These are phyloP conservation scores for Phytophthora fragariae DNA, from an alignment of 352 stramenopile genomes.

Conservation along the genomic window DNA sequence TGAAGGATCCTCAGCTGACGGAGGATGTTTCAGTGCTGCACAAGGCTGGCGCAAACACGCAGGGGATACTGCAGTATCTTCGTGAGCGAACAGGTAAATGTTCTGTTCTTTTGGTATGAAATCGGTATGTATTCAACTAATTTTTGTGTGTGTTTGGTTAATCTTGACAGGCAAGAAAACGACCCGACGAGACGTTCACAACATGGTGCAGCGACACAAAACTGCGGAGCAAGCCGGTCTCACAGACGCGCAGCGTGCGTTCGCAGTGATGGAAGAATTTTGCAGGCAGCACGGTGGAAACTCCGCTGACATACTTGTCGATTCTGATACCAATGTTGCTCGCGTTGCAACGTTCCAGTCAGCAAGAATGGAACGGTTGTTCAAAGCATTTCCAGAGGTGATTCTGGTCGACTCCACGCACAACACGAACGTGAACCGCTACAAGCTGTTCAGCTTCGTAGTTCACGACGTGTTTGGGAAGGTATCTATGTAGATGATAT, in stretches of 20 bases:
- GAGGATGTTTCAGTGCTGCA: not conserved
- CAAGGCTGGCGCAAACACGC: constrained; percentile 4
- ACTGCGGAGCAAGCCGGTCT: not conserved
- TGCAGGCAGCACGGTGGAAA: constrained; percentile 1
- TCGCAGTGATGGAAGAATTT: constrained; percentile 14
- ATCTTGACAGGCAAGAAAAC: constrained; percentile 7
- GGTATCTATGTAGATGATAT: not conserved
- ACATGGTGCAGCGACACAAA: constrained; percentile 12
- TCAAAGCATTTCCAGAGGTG: constrained; percentile 13
- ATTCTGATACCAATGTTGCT: not conserved
- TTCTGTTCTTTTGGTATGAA: not conserved
- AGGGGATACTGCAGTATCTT: not conserved
- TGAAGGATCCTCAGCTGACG: not conserved
- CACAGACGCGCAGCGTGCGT: constrained; percentile 5
- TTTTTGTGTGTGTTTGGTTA: not conserved
- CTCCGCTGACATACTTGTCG: not conserved
- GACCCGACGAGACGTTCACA: constrained; percentile 14
- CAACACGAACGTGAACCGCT: constrained; percentile 23
- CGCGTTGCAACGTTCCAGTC: constrained; percentile 12
- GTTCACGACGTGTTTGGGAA: constrained; percentile 17
- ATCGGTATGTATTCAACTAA: not conserved
- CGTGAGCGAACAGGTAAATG: constrained; percentile 3
- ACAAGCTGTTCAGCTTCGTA: constrained; percentile 27
- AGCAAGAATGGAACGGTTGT: constrained; percentile 8
- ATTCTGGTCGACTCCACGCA: constrained; percentile 21